Conservation (phyloP, 495 filamentous ascomycete genomes). For the Parachaetomium inaequale region DNA sequence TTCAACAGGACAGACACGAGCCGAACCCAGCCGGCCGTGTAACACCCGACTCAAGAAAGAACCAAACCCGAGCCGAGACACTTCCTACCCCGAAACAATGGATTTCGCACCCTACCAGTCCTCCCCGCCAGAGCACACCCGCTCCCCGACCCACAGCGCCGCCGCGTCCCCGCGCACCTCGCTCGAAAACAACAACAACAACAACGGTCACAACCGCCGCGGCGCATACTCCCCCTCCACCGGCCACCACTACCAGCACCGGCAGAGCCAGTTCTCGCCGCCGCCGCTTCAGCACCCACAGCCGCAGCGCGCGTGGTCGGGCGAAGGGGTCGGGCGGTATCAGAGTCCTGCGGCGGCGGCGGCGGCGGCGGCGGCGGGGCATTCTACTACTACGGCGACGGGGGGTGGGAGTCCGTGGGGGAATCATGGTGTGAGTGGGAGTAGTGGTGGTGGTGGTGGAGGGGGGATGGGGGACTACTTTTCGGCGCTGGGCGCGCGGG, state of each 20-base stretch:
- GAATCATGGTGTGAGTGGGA: not conserved
- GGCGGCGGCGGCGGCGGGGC: not conserved
- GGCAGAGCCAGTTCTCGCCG: conserved; percentile 37
- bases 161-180: conserved; percentile 53
- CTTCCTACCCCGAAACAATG: conserved; percentile 47
- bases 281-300: conserved; percentile 51
- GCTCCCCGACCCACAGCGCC: conserved; percentile 55
- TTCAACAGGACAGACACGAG: not conserved
- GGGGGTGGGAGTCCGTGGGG: not conserved
- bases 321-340: conserved; percentile 26
- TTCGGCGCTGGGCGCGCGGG: conserved; percentile 31
- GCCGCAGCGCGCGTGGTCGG: conserved; percentile 48
- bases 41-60: not conserved
- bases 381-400: not conserved
- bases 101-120: conserved; percentile 97
- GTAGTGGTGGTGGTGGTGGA: conserved; percentile 13
- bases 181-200: conserved; percentile 28
- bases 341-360: conserved; percentile 19
- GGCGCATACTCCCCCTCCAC: conserved; percentile 45
- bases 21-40: not conserved
- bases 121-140: conserved; percentile 71
- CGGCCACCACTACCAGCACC: conserved; percentile 32
- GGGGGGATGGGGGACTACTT: conserved; percentile 35
- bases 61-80: not conserved
- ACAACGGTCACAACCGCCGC: conserved; percentile 25